Base-by-base conservation (phyloP, 371 early-diverging fungal genomes). In the Nematocida parisii region DNA sequence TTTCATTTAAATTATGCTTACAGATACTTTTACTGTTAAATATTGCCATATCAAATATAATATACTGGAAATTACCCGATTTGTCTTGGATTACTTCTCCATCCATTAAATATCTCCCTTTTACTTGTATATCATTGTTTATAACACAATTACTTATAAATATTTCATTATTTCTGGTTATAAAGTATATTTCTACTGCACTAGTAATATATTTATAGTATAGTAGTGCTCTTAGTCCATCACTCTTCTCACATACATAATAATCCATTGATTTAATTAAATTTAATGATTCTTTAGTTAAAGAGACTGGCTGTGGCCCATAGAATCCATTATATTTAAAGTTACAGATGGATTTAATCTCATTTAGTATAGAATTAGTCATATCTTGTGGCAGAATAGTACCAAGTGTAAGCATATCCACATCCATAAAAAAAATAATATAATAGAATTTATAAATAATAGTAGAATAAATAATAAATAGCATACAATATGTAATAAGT, bases 221-320 rank as follows among this genome's bases (percentile, higher is more conserved):
- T 55, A 94, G 88, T 1, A 96, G 88, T 60, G 92, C 93, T 22
- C 97, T 91, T 4, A 94, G 90, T 27, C 97, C 98, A 88, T 97
- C 96, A 7, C 94, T 93, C 85, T 97, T 98, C 86, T 98, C 97
- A 84, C 94, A 92, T 15, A 96, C 95, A 87, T 91, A 93, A 85
- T 93, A 97, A 75, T 93, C 90, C 87, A 93, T 91, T 42, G 88
- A 82, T 75, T 91, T 84, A 20, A 95, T 89, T 77, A 90, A 90
- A n/a, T 89, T 73, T 3, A 94, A 84, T 64, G 92, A 90, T 3
- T 85, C 72, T 4, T 88, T 84, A 44, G 89, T 89, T 85, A 97
- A 93, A 73, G 93, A 92, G 5, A 96, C 90, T 5, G 96, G 96
- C 85, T 97, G 98, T 1, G 94, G 91, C 11, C 98, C 98, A 84